A percentile compares a stretch with the other conserved stretches of the same genome.
phyloP scores from a whole-genome alignment of 768 basidiomycete species.

The Clathrus columnatus region DNA sequence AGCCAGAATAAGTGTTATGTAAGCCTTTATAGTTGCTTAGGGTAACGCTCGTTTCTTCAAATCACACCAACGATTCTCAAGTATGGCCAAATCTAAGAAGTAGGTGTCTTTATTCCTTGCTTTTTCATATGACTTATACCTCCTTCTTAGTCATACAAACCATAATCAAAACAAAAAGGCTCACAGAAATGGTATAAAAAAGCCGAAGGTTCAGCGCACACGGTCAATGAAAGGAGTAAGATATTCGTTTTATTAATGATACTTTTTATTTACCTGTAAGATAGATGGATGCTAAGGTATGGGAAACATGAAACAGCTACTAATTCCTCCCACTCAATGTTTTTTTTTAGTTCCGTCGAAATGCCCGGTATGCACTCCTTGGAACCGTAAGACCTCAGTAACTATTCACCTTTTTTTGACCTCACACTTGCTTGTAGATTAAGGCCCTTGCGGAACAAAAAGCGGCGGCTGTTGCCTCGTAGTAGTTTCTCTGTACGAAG shows the following conservation, averaged over 20 bases:
- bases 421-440: constrained; percentile 33
- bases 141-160: constrained; percentile 67
- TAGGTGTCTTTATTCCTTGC: constrained; percentile 28
- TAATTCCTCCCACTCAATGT: constrained; percentile 6
- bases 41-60: background rate
- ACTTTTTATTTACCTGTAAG: constrained; percentile 6
- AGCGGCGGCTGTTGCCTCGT: constrained; percentile 30
- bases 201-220: constrained; percentile 60
- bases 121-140: constrained; percentile 13
- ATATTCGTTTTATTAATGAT: constrained; percentile 18
- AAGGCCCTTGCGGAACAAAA: constrained; percentile 60
- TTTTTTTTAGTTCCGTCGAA: constrained; percentile 73
- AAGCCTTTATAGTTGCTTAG: background rate
- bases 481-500: too few species aligned
- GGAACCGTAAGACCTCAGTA: constrained; percentile 54
- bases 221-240: constrained; percentile 88
- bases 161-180: constrained; percentile 98
- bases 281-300: constrained; percentile 76
- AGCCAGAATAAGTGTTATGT: background rate
- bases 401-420: background rate
- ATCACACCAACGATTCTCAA: background rate
- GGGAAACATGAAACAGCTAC: background rate
- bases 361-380: constrained; percentile 58
- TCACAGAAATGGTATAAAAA: constrained; percentile 95
- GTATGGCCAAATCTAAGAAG: constrained; percentile 99